These are phyloP conservation scores for Crotalaria pallida DNA, from an alignment of 306 rosid species.

Conservation along the genomic window DNA sequence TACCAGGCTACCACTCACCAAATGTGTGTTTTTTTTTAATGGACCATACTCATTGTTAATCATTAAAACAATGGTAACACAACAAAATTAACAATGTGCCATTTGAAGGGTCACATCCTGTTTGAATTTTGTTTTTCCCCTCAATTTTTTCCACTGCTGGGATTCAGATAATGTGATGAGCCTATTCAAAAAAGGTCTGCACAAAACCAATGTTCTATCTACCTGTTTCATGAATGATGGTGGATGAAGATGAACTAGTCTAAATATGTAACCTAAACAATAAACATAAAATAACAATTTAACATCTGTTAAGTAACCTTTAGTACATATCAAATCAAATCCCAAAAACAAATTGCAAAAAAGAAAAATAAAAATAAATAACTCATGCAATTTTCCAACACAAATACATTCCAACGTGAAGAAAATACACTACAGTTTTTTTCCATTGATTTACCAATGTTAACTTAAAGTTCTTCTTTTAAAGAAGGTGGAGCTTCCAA, in stretches of 20 bases:
- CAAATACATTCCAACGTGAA: conserved; percentile 3
- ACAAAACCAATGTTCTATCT: conserved; percentile 3
- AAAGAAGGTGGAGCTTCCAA: conserved; percentile 69
- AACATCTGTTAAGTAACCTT: not conserved
- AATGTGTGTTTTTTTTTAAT: no score
- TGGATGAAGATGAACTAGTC: no score
- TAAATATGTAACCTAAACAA: not conserved
- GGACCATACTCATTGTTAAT: no score
- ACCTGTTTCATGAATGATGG: not conserved
- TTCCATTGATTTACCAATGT: conserved; percentile 8
- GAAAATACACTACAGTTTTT: not conserved
- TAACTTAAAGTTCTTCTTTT: conserved; percentile 16
- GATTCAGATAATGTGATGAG: no score
- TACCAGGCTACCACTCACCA: no score
- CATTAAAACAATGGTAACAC: no score
- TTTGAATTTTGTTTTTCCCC: not conserved
- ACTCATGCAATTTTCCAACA: not conserved
- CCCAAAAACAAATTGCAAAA: not conserved
- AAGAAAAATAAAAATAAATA: not conserved
- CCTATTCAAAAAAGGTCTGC: not conserved
- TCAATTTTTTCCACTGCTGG: not conserved
- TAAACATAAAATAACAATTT: conserved; percentile 1
- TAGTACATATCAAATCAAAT: not conserved
- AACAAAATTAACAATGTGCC: no score
- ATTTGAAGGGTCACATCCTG: not conserved